Evolutionary conservation across 2,329 filamentous ascomycete genomes (phyloP).

Genomic region (Westerdykella sp.): DNA sequence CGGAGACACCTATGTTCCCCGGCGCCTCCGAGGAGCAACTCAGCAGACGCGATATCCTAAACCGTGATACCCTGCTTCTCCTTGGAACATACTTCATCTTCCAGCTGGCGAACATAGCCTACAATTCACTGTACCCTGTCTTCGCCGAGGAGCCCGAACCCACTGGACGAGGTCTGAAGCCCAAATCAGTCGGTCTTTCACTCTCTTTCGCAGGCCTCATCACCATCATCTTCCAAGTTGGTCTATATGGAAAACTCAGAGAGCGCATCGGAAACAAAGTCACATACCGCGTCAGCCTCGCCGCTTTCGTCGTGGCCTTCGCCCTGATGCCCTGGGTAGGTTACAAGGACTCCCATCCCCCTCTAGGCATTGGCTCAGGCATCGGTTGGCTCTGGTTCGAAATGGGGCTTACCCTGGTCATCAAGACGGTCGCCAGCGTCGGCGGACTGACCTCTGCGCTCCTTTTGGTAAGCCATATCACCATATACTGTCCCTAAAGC

Average conservation of each 20-base stretch:
- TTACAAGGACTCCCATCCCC: slow-evolving; percentile 55
- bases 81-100: slow-evolving; percentile 86
- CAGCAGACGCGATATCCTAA: slow-evolving; percentile 58
- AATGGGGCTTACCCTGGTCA: slow-evolving; percentile 69
- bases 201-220: slow-evolving; percentile 76
- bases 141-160: slow-evolving; percentile 74
- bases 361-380: slow-evolving; percentile 52
- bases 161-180: slow-evolving; percentile 67
- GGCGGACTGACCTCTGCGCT: slow-evolving; percentile 86
- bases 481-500: neutral
- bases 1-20: slow-evolving; percentile 35
- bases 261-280: slow-evolving; percentile 76
- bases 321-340: slow-evolving; percentile 84
- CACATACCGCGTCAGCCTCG: slow-evolving; percentile 71
- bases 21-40: slow-evolving; percentile 40
- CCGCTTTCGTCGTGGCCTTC: slow-evolving; percentile 77
- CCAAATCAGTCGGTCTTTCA: slow-evolving; percentile 76
- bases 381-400: slow-evolving; percentile 71
- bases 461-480: slow-evolving; percentile 58
- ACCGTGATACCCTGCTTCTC: slow-evolving; percentile 73
- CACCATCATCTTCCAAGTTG: slow-evolving; percentile 86
- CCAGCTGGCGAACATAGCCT: slow-evolving; percentile 88
- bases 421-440: slow-evolving; percentile 87
- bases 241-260: slow-evolving; percentile 73
- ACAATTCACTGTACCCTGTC: slow-evolving; percentile 91